A percentile compares a stretch with the other conserved stretches of the same genome.
Evolutionary conservation across 1,139 yeast species (phyloP).

Genomic region (Hyphopichia burtonii): DNA sequence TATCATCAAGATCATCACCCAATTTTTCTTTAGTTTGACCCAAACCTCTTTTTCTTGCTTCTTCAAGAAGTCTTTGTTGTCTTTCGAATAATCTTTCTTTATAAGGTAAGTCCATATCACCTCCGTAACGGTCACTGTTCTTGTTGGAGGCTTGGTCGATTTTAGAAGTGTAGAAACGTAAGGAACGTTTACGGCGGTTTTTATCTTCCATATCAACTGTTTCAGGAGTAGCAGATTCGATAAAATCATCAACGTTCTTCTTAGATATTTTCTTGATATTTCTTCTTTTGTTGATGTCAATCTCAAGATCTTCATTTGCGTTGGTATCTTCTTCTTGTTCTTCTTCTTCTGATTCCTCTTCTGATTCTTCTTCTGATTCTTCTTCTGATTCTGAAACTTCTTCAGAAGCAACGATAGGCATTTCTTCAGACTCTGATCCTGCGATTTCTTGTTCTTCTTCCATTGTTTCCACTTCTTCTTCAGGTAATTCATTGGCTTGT

Average conservation of each 20-base stretch:
- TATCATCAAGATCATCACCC: conserved; percentile 57
- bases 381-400: conserved; percentile 24
- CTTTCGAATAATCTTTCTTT: conserved; percentile 86
- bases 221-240: conserved; percentile 63
- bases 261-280: conserved; percentile 32
- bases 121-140: conserved; percentile 62
- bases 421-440: background rate
- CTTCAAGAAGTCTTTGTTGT: conserved; percentile 81
- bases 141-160: conserved; percentile 77
- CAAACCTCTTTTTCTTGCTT: conserved; percentile 82
- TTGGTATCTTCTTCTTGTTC: conserved; percentile 21
- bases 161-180: conserved; percentile 95
- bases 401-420: conserved; percentile 7
- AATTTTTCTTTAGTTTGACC: conserved; percentile 44
- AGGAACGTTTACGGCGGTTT: conserved; percentile 72
- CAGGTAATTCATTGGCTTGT: conserved; percentile 58
- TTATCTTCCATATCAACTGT: conserved; percentile 84
- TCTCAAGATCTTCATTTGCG: conserved; percentile 20
- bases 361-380: conserved; percentile 21
- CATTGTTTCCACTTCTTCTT: conserved; percentile 7
- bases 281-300: conserved; percentile 53
- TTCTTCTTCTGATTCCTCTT: conserved; percentile 11
- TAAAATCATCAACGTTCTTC: conserved; percentile 46
- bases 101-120: conserved; percentile 93
- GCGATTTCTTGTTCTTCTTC: background rate